These are phyloP conservation scores for Adansonia digitata DNA, from an alignment of 345 rosid genomes.

Conservation along the genomic window DNA sequence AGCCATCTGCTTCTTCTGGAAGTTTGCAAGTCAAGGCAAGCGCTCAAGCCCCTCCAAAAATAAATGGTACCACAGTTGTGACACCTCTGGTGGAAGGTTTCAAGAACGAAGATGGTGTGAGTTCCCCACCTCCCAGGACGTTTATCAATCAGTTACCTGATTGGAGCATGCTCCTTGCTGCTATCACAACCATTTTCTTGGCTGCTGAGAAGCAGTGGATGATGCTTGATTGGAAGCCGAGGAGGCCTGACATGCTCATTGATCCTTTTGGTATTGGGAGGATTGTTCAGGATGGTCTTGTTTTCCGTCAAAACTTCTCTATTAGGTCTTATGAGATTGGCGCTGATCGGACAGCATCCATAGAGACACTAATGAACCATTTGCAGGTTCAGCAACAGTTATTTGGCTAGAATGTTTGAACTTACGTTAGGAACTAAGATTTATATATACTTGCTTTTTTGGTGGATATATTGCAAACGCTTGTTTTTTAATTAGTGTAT, in stretches of 20 bases:
- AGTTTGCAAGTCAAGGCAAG: constrained; percentile 75
- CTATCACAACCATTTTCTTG: constrained; percentile 87
- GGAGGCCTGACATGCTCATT: constrained; percentile 71
- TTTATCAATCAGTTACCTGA: constrained; percentile 94
- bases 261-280: constrained; percentile 86
- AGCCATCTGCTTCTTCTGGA: constrained; percentile 40
- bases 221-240: constrained; percentile 99
- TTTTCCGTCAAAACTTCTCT: constrained; percentile 78
- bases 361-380: constrained; percentile 96
- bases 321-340: constrained; percentile 98
- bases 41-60: constrained; percentile 87
- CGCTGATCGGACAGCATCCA: constrained; percentile 94
- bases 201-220: constrained; percentile 99
- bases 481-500: background rate
- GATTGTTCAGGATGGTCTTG: constrained; percentile 85
- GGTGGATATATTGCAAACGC: background rate
- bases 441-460: background rate
- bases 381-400: constrained; percentile 52
- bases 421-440: background rate
- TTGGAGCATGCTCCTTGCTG: constrained; percentile 99
- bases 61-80: constrained; percentile 61
- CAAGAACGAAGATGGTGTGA: constrained; percentile 42
- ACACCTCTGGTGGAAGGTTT: constrained; percentile 36
- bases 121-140: constrained; percentile 73
- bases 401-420: background rate